These are phyloP conservation scores for Porphyra umbilicalis DNA, from an alignment of 31 red algal genomes.

Conservation along the genomic window DNA sequence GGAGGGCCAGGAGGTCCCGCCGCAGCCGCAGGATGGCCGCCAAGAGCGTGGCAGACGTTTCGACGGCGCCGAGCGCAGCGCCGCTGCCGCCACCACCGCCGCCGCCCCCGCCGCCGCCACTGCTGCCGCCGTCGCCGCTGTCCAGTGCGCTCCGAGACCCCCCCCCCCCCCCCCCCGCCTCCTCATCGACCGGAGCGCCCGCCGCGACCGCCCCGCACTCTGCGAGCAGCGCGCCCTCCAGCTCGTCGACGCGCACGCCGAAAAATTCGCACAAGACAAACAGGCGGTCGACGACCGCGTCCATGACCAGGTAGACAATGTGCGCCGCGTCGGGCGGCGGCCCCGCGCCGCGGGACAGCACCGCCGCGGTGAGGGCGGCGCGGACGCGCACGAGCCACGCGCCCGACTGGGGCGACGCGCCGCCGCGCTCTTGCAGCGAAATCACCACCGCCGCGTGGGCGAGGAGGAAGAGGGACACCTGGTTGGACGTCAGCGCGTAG, in stretches of 20 bases:
- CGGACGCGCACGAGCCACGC: background rate
- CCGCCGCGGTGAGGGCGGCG: background rate
- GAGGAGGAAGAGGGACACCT: conserved; percentile 16
- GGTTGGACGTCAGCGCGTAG: conserved; percentile 4
- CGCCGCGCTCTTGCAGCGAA: conserved; percentile 1
- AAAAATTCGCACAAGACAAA: conserved; percentile 23
- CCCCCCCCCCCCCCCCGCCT: background rate
- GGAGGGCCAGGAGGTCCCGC: conserved; percentile 15
- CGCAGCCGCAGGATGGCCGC: conserved; percentile 9
- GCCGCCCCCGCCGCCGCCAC: background rate
- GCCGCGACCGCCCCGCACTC: conserved; percentile 7
- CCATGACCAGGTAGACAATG: conserved; percentile 16
- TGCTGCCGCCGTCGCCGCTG: background rate
- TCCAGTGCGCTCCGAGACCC: too few species aligned
- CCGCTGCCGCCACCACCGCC: background rate
- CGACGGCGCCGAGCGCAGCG: background rate
- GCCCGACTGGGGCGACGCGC: background rate
- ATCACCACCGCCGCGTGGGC: conserved; percentile 6
- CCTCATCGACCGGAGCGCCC: background rate
- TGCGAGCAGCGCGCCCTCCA: conserved; percentile 13
- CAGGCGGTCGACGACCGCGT: conserved; percentile 17
- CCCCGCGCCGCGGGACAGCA: background rate
- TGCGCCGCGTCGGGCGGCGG: conserved; percentile 4
- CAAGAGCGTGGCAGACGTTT: background rate
- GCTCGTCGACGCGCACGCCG: conserved; percentile 19